Conservation (phyloP, 1,139 yeast genomes). For the Candida smagusa region DNA sequence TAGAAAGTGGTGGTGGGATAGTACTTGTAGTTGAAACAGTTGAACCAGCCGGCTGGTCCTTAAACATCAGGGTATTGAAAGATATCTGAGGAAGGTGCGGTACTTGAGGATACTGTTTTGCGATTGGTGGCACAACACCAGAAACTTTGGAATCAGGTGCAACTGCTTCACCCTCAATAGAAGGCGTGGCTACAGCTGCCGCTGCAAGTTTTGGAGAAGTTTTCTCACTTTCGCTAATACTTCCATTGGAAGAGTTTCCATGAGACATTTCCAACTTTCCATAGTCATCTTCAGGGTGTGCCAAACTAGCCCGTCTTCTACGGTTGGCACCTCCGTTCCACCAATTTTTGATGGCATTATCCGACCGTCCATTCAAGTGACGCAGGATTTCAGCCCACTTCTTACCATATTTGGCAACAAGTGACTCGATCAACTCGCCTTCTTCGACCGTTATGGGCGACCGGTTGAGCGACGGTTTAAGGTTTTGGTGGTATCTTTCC, state of each 20-base stretch:
- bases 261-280: neutral
- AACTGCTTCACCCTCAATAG: neutral
- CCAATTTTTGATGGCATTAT: slow-evolving; percentile 93
- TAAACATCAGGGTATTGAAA: slow-evolving; percentile 43
- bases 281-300: slow-evolving; percentile 4
- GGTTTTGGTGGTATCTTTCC: slow-evolving; percentile 87
- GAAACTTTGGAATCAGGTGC: neutral
- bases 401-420: slow-evolving; percentile 79
- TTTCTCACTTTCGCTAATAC: neutral
- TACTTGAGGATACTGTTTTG: slow-evolving; percentile 10
- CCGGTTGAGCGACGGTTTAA: slow-evolving; percentile 79
- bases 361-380: slow-evolving; percentile 81
- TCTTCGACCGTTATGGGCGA: slow-evolving; percentile 83
- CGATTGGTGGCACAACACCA: neutral
- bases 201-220: neutral
- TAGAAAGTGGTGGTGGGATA: no score
- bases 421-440: slow-evolving; percentile 74
- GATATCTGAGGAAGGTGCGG: slow-evolving; percentile 22
- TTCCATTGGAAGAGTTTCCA: neutral
- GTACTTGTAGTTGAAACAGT: neutral
- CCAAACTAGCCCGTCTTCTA: slow-evolving; percentile 51
- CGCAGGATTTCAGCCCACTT: slow-evolving; percentile 95
- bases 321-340: slow-evolving; percentile 94
- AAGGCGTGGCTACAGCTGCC: slow-evolving; percentile 1
- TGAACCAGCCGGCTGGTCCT: slow-evolving; percentile 11